A percentile compares a stretch with the other conserved stretches of the same genome.
Evolutionary conservation across 306 rosid species (phyloP).

Genomic region (Dalbergia cultrata): DNA sequence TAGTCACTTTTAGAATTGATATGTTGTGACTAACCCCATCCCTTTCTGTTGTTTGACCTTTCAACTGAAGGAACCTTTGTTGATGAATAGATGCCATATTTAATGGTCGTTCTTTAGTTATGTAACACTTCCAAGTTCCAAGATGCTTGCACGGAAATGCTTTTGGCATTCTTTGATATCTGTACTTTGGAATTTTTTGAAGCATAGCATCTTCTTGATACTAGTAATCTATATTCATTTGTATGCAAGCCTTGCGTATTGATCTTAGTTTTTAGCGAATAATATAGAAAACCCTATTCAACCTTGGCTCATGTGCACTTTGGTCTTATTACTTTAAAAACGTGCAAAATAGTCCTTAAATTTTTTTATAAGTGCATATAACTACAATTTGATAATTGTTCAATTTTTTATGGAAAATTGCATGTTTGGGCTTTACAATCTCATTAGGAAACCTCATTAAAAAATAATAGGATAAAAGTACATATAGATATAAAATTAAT

Average conservation of each 20-base stretch:
- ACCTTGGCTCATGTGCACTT: too few species aligned
- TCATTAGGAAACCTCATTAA: too few species aligned
- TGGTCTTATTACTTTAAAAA: too few species aligned
- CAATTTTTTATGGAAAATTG: too few species aligned
- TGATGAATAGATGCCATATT: not conserved
- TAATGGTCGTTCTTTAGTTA: slow-evolving; percentile 15
- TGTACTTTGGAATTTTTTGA: not conserved
- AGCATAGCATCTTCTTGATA: not conserved
- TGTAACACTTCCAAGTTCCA: not conserved
- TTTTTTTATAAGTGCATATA: too few species aligned
- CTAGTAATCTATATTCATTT: not conserved
- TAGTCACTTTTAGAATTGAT: slow-evolving; percentile 27
- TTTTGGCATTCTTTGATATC: slow-evolving; percentile 35
- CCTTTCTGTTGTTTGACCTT: not conserved
- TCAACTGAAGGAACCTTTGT: slow-evolving; percentile 21
- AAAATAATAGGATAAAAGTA: too few species aligned
- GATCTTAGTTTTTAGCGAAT: not conserved
- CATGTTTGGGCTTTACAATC: too few species aligned
- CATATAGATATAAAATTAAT: too few species aligned
- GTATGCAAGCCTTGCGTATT: not conserved
- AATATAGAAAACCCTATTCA: too few species aligned
- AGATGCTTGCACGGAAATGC: slow-evolving; percentile 14
- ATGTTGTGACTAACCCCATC: slow-evolving; percentile 6
- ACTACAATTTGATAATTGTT: too few species aligned
- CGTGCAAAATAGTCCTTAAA: too few species aligned